phyloP scores from a whole-genome alignment of 2,329 filamentous ascomycete genomes.

The Proliferodiscus dingleyae region DNA sequence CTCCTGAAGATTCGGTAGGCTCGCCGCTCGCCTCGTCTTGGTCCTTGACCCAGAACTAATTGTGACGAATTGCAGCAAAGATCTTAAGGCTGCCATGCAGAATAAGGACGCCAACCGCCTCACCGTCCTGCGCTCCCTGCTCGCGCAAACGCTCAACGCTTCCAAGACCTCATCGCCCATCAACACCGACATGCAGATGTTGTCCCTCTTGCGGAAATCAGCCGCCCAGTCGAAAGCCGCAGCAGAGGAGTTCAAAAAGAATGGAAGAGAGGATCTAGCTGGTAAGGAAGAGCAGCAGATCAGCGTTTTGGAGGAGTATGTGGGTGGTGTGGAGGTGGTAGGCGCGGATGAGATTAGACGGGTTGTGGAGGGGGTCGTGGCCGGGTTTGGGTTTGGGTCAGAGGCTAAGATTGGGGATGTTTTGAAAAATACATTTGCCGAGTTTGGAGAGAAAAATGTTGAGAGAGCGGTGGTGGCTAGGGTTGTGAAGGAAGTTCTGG shows the following conservation, averaged over 20 bases:
- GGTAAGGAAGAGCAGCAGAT: slow-evolving; percentile 66
- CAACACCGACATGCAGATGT: slow-evolving; percentile 63
- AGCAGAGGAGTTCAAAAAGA: slow-evolving; percentile 56
- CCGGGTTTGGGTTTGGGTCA: slow-evolving; percentile 41
- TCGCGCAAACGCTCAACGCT: slow-evolving; percentile 68
- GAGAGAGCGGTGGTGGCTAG: slow-evolving; percentile 57
- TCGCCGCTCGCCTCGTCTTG: not conserved
- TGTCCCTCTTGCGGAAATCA: slow-evolving; percentile 62
- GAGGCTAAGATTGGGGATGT: slow-evolving; percentile 54
- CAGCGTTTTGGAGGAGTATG: slow-evolving; percentile 60
- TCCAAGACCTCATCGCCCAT: slow-evolving; percentile 70
- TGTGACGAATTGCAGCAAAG: slow-evolving; percentile 30
- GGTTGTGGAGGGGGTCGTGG: slow-evolving; percentile 48
- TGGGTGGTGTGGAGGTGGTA: slow-evolving; percentile 51
- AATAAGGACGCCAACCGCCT: slow-evolving; percentile 61
- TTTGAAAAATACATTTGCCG: slow-evolving; percentile 55
- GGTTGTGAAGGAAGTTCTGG: slow-evolving; percentile 51
- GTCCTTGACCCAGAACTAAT: too few relatives aligned
- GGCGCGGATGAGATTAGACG: slow-evolving; percentile 52
- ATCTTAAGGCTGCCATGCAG: slow-evolving; percentile 63
- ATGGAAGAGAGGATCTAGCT: slow-evolving; percentile 62
- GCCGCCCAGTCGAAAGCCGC: slow-evolving; percentile 54
- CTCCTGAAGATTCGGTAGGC: slow-evolving; percentile 33
- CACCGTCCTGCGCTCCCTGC: slow-evolving; percentile 61
- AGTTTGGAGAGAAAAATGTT: slow-evolving; percentile 58